Conservation (phyloP, 2,329 filamentous ascomycete species). For the Botryosphaeria dothidea region DNA sequence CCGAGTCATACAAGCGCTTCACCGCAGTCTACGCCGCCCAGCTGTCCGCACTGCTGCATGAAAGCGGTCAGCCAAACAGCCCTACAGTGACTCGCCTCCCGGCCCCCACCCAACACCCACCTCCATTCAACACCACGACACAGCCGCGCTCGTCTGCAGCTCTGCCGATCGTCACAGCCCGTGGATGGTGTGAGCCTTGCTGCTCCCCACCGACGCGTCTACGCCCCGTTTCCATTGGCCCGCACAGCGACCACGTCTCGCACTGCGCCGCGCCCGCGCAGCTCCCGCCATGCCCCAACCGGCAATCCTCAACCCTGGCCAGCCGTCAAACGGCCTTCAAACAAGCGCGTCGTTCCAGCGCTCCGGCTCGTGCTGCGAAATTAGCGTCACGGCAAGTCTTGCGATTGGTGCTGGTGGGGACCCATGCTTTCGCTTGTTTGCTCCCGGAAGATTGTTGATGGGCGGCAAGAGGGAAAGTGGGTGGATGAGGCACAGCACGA, state of each 20-base stretch:
- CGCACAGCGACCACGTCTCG: neutral
- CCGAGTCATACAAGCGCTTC: neutral
- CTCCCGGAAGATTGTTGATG: neutral
- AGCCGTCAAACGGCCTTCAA: neutral
- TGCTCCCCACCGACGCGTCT: neutral
- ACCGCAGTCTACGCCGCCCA: neutral
- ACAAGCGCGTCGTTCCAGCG: neutral
- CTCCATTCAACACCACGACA: neutral
- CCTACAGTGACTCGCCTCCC: neutral
- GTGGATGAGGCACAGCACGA: slow-evolving; percentile 4
- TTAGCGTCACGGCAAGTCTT: neutral
- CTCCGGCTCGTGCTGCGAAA: neutral
- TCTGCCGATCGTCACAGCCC: neutral
- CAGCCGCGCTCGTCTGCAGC: neutral
- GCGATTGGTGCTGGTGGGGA: neutral
- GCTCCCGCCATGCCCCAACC: neutral
- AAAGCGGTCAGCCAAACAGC: neutral
- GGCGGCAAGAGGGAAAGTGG: neutral
- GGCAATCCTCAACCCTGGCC: neutral
- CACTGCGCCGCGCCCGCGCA: neutral
- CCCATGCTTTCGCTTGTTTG: neutral
- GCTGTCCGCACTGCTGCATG: neutral
- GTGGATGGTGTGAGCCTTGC: neutral
- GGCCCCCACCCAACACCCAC: neutral
- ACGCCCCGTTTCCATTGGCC: neutral